phyloP scores from a whole-genome alignment of 2,329 filamentous ascomycete genomes.

The Coniochaeta pulveracea region DNA sequence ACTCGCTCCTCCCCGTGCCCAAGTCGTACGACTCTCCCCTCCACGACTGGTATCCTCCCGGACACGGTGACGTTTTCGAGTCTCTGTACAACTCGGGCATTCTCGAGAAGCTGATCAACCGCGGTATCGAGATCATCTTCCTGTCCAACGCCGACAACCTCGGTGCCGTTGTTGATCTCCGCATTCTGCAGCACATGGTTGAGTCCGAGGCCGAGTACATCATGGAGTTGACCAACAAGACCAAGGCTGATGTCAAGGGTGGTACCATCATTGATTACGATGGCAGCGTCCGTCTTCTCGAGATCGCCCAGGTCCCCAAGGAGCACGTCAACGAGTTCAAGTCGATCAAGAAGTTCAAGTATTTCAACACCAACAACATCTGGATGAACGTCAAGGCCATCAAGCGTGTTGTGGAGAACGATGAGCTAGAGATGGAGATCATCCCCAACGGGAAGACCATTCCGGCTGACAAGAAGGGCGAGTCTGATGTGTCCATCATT shows the following conservation, averaged over 20 bases:
- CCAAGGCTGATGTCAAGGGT: conserved; percentile 99
- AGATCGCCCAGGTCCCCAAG: conserved; percentile 99
- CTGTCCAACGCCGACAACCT: conserved; percentile 98
- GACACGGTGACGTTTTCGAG: conserved; percentile 99
- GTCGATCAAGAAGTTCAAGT: conserved; percentile 99
- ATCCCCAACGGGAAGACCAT: conserved; percentile 99
- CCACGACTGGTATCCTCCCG: conserved; percentile 96
- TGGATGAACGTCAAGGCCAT: conserved; percentile 97
- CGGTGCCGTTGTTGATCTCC: conserved; percentile 92
- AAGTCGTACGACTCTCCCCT: conserved; percentile 81
- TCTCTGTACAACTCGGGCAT: conserved; percentile 98
- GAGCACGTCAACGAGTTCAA: conserved; percentile 99
- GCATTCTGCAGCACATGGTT: conserved; percentile 98
- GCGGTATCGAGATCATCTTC: conserved; percentile 96
- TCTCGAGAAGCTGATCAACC: conserved; percentile 88
- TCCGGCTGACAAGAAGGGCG: conserved; percentile 97
- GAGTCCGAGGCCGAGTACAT: conserved; percentile 97
- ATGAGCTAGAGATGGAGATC: conserved; percentile 98
- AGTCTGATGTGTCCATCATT: conserved; percentile 93
- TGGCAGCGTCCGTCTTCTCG: conserved; percentile 87
- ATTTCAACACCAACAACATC: conserved; percentile 99
- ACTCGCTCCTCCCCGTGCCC: conserved; percentile 90
- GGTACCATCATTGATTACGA: conserved; percentile 99
- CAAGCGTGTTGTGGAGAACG: conserved; percentile 97
- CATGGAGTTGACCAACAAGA: conserved; percentile 99